Percentiles rank a stretch among this genome's conserved stretches.
Conservation (phyloP, 108 stramenopile genomes). For the Ochromonas danica region DNA sequence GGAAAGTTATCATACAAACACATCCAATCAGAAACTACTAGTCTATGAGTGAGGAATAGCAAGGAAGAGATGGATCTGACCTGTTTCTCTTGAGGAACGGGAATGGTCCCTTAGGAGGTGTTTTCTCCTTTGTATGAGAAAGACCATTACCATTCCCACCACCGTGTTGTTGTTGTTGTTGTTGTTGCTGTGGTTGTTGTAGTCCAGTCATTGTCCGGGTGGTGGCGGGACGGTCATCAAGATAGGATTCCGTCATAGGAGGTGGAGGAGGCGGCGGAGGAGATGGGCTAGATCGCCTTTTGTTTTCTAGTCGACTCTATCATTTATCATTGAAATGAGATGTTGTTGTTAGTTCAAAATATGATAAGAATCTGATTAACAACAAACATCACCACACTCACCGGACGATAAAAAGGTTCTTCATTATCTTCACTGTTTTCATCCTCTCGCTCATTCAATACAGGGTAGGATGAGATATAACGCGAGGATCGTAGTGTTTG, state of each 20-base stretch:
- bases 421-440: background rate
- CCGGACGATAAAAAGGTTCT: background rate
- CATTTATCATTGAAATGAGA: background rate
- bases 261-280: background rate
- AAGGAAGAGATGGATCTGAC: background rate
- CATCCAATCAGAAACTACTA: background rate
- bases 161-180: background rate
- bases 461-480: no score
- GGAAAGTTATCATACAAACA: background rate
- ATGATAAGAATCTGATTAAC: background rate
- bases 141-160: background rate
- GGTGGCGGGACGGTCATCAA: background rate
- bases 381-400: background rate
- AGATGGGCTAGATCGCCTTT: background rate
- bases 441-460: background rate
- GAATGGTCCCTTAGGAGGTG: background rate
- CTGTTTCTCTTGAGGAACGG: slow-evolving; percentile 7
- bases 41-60: background rate
- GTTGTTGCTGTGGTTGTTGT: background rate
- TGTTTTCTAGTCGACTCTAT: background rate
- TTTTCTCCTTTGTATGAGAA: no score
- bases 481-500: no score
- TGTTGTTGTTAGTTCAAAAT: background rate
- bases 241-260: background rate
- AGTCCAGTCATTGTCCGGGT: background rate